Evolutionary conservation across 2,329 filamentous ascomycete genomes (phyloP).

Genomic region (Cladosporium sphaerospermum): DNA sequence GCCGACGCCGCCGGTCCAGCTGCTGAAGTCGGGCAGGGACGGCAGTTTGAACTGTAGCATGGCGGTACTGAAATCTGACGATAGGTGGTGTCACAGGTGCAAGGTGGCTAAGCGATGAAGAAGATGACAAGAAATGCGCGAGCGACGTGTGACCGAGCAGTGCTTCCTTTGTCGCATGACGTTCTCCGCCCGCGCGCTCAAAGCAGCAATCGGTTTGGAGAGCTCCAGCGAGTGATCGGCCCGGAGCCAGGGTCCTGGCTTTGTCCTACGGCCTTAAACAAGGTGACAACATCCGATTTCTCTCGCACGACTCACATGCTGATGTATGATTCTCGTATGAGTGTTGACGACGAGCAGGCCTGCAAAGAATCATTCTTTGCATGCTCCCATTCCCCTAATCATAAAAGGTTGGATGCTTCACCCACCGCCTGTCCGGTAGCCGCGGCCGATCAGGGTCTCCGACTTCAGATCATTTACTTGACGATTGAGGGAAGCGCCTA

Average conservation of each 20-base stretch:
- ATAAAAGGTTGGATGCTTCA: too few relatives aligned
- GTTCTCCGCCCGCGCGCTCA: neutral
- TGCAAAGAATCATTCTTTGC: too few relatives aligned
- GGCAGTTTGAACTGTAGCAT: conserved; percentile 28
- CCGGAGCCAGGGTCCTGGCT: neutral
- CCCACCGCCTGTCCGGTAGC: too few relatives aligned
- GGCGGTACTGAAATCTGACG: too few relatives aligned
- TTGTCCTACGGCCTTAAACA: neutral
- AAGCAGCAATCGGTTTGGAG: neutral
- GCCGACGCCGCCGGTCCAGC: conserved; percentile 18
- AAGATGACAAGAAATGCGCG: neutral
- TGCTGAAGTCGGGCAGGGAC: conserved; percentile 22
- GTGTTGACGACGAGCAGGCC: too few relatives aligned
- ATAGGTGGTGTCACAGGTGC: too few relatives aligned
- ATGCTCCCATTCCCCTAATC: too few relatives aligned
- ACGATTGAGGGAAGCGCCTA: too few relatives aligned
- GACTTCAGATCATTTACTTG: too few relatives aligned
- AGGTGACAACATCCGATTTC: neutral
- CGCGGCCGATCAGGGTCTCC: too few relatives aligned
- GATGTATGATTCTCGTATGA: too few relatives aligned
- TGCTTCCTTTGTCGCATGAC: neutral
- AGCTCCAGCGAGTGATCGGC: neutral
- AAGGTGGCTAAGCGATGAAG: neutral
- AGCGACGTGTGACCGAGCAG: neutral
- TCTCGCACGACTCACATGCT: neutral